Conservation (phyloP, 208 protist species). For the Herpetomonas samuelpessoai region DNA sequence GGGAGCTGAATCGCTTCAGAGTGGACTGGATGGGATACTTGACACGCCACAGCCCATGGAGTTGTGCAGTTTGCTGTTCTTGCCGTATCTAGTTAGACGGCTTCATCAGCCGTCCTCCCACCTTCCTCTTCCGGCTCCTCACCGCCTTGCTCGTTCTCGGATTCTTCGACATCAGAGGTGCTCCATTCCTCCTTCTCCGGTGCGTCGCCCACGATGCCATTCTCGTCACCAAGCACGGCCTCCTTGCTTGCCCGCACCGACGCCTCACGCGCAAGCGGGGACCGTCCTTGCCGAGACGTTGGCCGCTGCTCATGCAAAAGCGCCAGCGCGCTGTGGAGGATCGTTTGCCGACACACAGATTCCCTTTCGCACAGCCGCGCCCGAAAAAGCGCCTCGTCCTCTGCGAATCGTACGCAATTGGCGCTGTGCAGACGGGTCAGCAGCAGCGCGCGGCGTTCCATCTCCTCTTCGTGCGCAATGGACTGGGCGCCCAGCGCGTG, state of each 20-base stretch:
- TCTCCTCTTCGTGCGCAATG: slow-evolving; percentile 21
- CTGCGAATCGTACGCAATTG: slow-evolving; percentile 3
- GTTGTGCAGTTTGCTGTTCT: too few species aligned
- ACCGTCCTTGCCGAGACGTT: not conserved
- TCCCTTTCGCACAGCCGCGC: slow-evolving; percentile 1
- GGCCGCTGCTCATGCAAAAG: not conserved
- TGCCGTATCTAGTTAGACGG: too few species aligned
- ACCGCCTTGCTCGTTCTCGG: too few species aligned
- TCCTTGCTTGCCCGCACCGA: slow-evolving; percentile 2
- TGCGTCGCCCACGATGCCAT: not conserved
- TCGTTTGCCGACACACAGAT: not conserved
- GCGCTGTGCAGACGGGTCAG: not conserved
- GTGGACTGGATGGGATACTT: too few species aligned
- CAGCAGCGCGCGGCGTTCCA: slow-evolving; percentile 10
- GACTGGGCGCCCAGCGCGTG: slow-evolving; percentile 14
- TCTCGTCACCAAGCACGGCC: not conserved
- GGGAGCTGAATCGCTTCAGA: too few species aligned
- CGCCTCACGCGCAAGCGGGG: not conserved
- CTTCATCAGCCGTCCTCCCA: too few species aligned
- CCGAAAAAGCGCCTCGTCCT: slow-evolving; percentile 19
- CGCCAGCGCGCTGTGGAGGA: not conserved
- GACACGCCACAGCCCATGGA: too few species aligned
- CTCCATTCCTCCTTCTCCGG: not conserved
- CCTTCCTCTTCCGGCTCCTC: too few species aligned
- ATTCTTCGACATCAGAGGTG: too few species aligned